Conservation (phyloP, 73 alveolate genomes). For the Diophrys sp. region DNA sequence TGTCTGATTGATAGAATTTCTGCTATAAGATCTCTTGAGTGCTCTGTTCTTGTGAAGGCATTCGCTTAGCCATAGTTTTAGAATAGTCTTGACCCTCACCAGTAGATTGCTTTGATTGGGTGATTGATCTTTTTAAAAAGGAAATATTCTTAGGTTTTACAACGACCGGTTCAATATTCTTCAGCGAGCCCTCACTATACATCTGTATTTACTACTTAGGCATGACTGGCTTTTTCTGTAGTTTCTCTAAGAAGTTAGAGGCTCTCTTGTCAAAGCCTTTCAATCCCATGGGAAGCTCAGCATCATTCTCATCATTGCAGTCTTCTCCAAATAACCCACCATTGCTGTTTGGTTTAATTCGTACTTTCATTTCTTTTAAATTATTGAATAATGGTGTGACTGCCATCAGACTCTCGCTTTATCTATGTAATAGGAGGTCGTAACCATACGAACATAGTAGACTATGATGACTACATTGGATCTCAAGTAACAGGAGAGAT, state of each 20-base stretch:
- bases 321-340: too few relatives aligned
- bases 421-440: too few relatives aligned
- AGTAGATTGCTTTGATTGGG: neutral
- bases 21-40: neutral
- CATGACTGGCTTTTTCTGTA: neutral
- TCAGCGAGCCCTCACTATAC: neutral
- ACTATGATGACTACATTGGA: too few relatives aligned
- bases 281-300: neutral
- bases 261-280: neutral
- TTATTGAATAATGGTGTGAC: neutral
- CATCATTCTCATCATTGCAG: neutral
- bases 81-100: neutral
- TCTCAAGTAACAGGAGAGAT: too few relatives aligned
- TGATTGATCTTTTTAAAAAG: neutral
- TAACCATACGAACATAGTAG: too few relatives aligned
- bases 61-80: neutral
- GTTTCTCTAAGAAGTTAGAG: neutral
- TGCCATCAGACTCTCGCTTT: too few relatives aligned
- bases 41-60: neutral
- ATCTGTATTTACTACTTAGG: neutral
- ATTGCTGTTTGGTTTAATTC: neutral
- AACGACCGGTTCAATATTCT: neutral
- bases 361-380: neutral
- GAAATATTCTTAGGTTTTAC: constrained; percentile 1
- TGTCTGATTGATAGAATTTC: neutral